Evolutionary conservation across 371 early-diverging fungal genomes (phyloP), one percentile per base, ranked within the genome.

Genomic region (Mortierella sp.): DNA sequence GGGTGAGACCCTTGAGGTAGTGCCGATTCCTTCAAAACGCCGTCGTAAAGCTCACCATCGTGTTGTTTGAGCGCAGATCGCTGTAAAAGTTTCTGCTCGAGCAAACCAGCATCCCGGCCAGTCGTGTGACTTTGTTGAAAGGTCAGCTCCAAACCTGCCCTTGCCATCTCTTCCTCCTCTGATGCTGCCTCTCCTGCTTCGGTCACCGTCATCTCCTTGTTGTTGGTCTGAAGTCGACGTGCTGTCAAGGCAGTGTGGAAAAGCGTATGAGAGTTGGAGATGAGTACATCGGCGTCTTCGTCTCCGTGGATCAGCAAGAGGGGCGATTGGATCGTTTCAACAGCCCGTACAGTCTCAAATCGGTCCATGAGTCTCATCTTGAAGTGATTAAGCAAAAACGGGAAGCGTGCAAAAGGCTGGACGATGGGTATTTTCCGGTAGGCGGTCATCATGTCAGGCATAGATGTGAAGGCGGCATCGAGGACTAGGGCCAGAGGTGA

Each of bases 361-460:
- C 84, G 84, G 65, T 84, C 84, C 75, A 78, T 56, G 54, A 84
- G 75, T 46, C 78, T 71, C 74, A 75, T 5, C 65, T 84, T 84
- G 74, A 84, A 84, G 46, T 84, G 84, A 58, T 84, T 84, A 7
- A 84, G 38, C 12, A 84, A 55, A 38, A 81, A 75, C 1, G 84
- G 84, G 49, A 84, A 84, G 27, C 81, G 78, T 27, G 84, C 82
- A 58, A 78, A 84, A 0, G 79, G 84, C 18, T 77, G 79, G 29
- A 80, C 75, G 16, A 84, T 82, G 21, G 81, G 82, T 49, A 80
- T 78, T 65, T 75, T 76, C 41, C 81, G 72, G 63, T 81, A 82
- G 3, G 81, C 88, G 1, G 84, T 79, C 82, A 84, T 84, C 83
- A 87, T 82, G 43, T 87, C 82, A 0, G 88, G 79, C 80, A 87